phyloP scores from a whole-genome alignment of 1,139 yeast genomes.

The Pichia sp. region DNA sequence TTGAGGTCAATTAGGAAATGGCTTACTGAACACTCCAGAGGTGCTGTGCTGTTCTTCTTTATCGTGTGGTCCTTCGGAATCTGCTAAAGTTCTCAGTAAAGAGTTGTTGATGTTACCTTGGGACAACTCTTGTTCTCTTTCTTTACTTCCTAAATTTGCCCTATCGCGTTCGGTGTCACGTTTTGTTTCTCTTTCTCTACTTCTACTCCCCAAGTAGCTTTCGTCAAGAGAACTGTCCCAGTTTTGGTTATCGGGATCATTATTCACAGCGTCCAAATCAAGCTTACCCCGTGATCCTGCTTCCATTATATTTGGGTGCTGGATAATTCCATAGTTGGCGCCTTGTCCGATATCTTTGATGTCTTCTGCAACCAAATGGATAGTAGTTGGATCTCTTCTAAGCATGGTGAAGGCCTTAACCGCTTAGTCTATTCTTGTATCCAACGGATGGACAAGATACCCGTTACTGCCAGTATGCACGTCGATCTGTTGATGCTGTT shows the following conservation, averaged over 20 bases:
- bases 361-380: conserved; percentile 33
- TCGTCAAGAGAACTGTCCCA: conserved; percentile 19
- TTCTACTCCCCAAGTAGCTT: conserved; percentile 15
- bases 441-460: too few species aligned
- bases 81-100: conserved; percentile 3
- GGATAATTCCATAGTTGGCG: not conserved
- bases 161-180: not conserved
- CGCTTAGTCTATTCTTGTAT: not conserved
- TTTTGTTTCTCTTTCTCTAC: conserved; percentile 7
- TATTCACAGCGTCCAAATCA: not conserved
- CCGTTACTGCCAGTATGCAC: too few species aligned
- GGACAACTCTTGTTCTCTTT: not conserved
- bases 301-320: not conserved
- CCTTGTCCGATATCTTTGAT: conserved; percentile 28
- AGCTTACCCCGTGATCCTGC: not conserved
- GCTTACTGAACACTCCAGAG: not conserved
- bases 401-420: conserved; percentile 24
- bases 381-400: conserved; percentile 34
- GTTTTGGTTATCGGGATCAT: conserved; percentile 15
- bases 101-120: conserved; percentile 1
- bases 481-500: not conserved
- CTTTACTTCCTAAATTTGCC: not conserved
- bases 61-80: not conserved
- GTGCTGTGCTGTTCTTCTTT: not conserved
- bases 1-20: too few species aligned